phyloP scores from a whole-genome alignment of 116 monocot species.

The Dioscorea cayenensis region DNA sequence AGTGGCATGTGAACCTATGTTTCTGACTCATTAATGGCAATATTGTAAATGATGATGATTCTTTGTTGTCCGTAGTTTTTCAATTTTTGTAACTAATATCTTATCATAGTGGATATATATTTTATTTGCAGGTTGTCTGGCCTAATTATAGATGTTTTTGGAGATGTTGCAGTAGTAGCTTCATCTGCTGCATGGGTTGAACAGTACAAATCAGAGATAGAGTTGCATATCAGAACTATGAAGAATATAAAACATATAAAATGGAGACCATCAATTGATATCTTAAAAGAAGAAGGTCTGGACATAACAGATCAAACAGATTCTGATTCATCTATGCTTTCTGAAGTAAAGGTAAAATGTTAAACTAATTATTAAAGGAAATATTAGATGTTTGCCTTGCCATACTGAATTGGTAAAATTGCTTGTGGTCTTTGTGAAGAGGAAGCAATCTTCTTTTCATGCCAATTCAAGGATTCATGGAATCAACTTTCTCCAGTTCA shows the following conservation, averaged over 20 bases:
- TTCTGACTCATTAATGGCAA: too few relatives aligned
- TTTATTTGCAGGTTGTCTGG: slow-evolving; percentile 71
- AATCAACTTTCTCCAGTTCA: too few relatives aligned
- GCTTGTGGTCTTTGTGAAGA: too few relatives aligned
- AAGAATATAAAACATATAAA: slow-evolving; percentile 37
- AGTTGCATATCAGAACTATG: slow-evolving; percentile 38
- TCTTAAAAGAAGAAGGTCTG: slow-evolving; percentile 92
- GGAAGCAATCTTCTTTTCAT: too few relatives aligned
- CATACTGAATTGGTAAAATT: too few relatives aligned
- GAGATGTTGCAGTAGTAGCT: slow-evolving; percentile 84
- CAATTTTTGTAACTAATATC: not conserved
- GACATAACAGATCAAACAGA: slow-evolving; percentile 39
- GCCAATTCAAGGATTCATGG: too few relatives aligned
- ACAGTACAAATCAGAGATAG: slow-evolving; percentile 73
- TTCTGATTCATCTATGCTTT: slow-evolving; percentile 9
- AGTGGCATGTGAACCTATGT: too few relatives aligned
- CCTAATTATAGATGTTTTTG: slow-evolving; percentile 87
- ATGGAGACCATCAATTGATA: slow-evolving; percentile 85
- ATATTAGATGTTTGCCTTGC: too few relatives aligned
- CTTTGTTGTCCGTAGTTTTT: not conserved
- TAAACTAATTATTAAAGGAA: not conserved
- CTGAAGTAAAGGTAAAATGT: slow-evolving; percentile 48
- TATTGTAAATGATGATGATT: not conserved
- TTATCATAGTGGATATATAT: not conserved
- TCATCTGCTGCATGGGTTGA: slow-evolving; percentile 99